phyloP scores from a whole-genome alignment of 2,329 filamentous ascomycete genomes.

The Fusarium hostae region DNA sequence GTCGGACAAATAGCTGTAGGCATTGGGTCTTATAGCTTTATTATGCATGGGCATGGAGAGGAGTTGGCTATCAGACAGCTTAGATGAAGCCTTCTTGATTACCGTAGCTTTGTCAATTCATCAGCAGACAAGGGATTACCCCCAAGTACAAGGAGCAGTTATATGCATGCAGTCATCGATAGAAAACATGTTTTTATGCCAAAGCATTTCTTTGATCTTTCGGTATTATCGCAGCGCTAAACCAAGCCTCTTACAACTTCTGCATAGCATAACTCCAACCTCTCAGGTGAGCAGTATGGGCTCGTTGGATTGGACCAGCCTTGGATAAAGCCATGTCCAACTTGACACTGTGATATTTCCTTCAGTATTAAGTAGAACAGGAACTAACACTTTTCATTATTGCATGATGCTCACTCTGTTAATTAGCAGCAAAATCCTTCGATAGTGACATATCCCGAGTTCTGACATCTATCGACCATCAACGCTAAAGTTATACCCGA shows the following conservation, averaged over 20 bases:
- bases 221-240: too few relatives aligned
- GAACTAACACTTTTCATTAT: fast-evolving
- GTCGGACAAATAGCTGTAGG: too few relatives aligned
- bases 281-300: not conserved
- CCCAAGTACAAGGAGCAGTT: fast-evolving
- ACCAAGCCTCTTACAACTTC: not conserved
- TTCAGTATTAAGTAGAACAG: not conserved
- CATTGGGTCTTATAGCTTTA: too few relatives aligned
- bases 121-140: fast-evolving
- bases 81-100: too few relatives aligned
- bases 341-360: not conserved
- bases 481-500: not conserved
- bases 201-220: not conserved
- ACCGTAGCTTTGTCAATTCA: not conserved
- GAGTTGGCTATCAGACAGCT: too few relatives aligned
- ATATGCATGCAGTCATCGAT: fast-evolving
- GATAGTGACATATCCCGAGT: not conserved
- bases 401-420: not conserved
- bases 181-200: fast-evolving
- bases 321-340: not conserved
- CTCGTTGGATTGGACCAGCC: too few relatives aligned
- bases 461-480: fast-evolving
- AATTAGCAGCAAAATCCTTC: not conserved
- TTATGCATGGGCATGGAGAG: too few relatives aligned
- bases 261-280: not conserved